These are phyloP conservation scores for Monosporozyma solicola DNA, from an alignment of 805 yeast species.

Conservation along the genomic window DNA sequence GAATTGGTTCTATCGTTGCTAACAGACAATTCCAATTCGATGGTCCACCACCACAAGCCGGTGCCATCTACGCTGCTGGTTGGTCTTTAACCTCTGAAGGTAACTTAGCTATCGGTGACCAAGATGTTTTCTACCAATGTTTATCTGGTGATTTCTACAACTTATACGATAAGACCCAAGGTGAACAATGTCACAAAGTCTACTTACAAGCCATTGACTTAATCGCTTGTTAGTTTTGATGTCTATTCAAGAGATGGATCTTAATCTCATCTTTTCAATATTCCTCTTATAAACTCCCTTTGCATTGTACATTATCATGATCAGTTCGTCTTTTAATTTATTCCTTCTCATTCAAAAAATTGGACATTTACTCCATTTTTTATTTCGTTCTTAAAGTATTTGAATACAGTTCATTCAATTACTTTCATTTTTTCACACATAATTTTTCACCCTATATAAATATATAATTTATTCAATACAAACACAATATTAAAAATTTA, in stretches of 20 bases:
- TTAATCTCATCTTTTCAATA: background rate
- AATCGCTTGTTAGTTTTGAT: conserved; percentile 37
- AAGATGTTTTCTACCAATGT: conserved; percentile 62
- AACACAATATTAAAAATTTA: background rate
- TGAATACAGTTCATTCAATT: background rate
- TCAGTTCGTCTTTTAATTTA: background rate
- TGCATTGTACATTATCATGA: conserved; percentile 4
- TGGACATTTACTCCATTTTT: background rate
- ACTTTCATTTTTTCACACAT: background rate
- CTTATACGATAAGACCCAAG: conserved; percentile 57
- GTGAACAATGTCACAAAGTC: conserved; percentile 55
- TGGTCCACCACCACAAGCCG: conserved; percentile 82
- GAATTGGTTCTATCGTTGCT: conserved; percentile 74
- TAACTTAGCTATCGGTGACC: conserved; percentile 54
- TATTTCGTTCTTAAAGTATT: conserved; percentile 1
- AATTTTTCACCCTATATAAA: background rate
- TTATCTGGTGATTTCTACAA: conserved; percentile 69
- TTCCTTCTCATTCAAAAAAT: background rate
- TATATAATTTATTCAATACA: conserved; percentile 1
- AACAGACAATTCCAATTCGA: conserved; percentile 82
- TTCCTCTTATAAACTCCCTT: background rate
- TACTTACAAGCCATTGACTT: conserved; percentile 51
- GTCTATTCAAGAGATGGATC: background rate
- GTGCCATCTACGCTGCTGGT: conserved; percentile 62
- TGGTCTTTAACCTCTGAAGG: conserved; percentile 50